Evolutionary conservation across 2,329 filamentous ascomycete species (phyloP).

Genomic region (Aspergillus puulaauensis): DNA sequence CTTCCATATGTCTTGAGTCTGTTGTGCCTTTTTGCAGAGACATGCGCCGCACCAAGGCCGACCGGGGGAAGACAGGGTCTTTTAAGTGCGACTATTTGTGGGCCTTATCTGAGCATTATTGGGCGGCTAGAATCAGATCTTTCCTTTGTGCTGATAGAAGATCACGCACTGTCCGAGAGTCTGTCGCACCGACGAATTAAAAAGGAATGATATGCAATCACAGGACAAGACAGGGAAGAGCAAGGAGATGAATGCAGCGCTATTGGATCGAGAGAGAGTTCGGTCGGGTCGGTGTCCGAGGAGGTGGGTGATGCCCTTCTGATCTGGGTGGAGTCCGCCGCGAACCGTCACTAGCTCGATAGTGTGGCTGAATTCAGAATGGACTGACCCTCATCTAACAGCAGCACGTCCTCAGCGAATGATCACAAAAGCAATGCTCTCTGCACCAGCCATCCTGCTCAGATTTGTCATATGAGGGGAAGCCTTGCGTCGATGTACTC

Average conservation of each 20-base stretch:
- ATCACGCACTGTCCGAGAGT: background rate
- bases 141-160: background rate
- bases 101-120: constrained; percentile 6
- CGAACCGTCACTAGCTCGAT: background rate
- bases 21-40: background rate
- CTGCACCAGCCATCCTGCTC: background rate
- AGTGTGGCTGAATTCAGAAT: background rate
- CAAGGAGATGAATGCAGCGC: background rate
- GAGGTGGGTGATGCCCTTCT: background rate
- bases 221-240: background rate
- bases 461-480: background rate
- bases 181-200: constrained; percentile 4
- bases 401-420: background rate
- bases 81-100: constrained; percentile 1
- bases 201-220: background rate
- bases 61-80: background rate
- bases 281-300: background rate
- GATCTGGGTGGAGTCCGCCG: background rate
- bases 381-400: background rate
- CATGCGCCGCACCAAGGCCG: background rate
- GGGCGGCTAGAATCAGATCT: background rate
- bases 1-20: constrained; percentile 4
- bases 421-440: no score
- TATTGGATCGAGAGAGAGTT: constrained; percentile 2
- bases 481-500: background rate